Evolutionary conservation across 441 rosid genomes (phyloP).

Genomic region (Croton setiger): DNA sequence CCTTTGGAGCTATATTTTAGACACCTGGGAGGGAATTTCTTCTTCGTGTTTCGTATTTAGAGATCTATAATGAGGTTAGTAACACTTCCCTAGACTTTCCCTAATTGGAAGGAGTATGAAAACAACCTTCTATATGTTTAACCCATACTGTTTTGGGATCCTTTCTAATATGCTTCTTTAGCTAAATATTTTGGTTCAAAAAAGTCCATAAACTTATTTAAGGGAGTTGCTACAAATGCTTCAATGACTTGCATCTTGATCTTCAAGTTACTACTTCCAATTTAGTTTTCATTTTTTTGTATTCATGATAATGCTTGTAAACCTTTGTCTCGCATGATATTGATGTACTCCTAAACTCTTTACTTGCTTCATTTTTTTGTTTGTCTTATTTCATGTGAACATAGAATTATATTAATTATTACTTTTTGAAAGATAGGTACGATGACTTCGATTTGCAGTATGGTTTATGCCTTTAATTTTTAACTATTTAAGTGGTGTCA

Average conservation of each 20-base stretch:
- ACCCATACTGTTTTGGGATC: not conserved
- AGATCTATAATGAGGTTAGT: constrained; percentile 74
- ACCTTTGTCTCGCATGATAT: not conserved
- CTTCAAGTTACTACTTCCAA: not conserved
- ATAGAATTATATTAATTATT: not conserved
- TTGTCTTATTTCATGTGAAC: not conserved
- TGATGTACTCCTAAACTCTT: not conserved
- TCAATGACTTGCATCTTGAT: not conserved
- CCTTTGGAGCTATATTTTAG: constrained; percentile 35
- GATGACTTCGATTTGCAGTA: not conserved
- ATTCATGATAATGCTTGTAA: not conserved
- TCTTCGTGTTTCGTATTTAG: constrained; percentile 77
- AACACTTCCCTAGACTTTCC: not conserved
- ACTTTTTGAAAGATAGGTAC: not conserved
- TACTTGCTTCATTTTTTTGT: not conserved
- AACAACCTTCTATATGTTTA: not conserved
- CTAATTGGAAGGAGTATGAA: not conserved
- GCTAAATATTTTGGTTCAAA: not conserved
- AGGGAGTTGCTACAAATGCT: not conserved
- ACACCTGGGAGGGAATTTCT: constrained; percentile 73
- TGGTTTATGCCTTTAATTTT: not conserved
- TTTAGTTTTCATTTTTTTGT: not conserved
- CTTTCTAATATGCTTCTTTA: not conserved
- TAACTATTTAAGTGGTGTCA: not conserved
- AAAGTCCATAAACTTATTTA: not conserved